Evolutionary conservation across 805 yeast genomes (phyloP), one percentile per base, ranked within the genome.

Genomic region (Cyberlindnera subsufficiens): DNA sequence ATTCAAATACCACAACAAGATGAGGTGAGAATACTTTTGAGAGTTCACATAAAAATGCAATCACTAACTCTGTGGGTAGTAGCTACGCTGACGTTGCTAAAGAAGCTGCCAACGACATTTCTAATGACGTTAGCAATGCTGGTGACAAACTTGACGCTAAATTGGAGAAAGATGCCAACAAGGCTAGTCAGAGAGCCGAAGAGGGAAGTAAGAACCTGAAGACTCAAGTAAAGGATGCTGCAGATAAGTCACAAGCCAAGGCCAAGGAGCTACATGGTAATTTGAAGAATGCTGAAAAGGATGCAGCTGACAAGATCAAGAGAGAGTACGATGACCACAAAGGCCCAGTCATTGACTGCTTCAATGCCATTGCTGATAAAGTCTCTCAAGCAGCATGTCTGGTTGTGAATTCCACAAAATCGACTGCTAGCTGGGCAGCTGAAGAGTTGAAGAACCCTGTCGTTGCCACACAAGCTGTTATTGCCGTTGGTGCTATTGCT

Each of bases 361-460:
- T 46, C 47, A 49, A 50, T 30, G 31, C 30, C 17, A 40, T 54
- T 17, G 53, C 51, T 35, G 53, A 47, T 5, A 49, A 51, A 30
- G 30, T 58, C 31, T 52, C 56, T 3, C 37, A 45, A n/a, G 55
- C 57, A 6, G 47, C 53, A 15, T 44, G 46, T 22, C 55, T 53
- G 29, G 46, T 52, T 15, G 40, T 40, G 11, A 46, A 53, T 16
- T 38, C 58, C 22, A 46, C 60, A 6, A 42, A 49, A 18, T 38
- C 52, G 14, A 55, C 60, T 15, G 40, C 52, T 19, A 46, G 42
- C 14, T 44, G 50, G 18, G 54, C 66, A 20, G 35, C 45, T 25
- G 58, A 58, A 30, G 84, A 78, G 58, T 66, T 80, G 49, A 69
- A 77, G 54, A 79, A 80, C 65, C 86, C 86, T 0, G 82, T 75